Evolutionary conservation across 1,284 basidiomycete species (phyloP), one percentile per base, ranked within the genome.

Genomic region (Malassezia slooffiae): DNA sequence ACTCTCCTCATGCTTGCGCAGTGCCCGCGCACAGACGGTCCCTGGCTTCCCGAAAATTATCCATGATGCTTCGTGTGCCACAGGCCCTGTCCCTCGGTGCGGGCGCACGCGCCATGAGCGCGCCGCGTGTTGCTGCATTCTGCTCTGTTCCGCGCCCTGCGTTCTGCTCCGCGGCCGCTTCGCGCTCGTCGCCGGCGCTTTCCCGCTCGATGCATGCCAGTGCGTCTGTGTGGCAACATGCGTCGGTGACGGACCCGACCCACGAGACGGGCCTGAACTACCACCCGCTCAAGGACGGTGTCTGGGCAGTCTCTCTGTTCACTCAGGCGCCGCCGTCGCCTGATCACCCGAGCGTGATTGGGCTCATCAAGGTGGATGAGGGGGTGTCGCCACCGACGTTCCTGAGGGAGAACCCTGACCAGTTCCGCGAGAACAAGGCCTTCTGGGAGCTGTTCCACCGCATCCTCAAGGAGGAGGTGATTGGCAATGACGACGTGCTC

Each of bases 361-460:
- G 54, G 15, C 50, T 43, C 23, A 32, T 60, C 10, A 34, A 52
- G 2, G 41, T 22, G 1, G 38, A 46, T 26, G 43, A 42, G 11
- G n/a, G n/a, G n/a, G 34, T 41, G 1, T 40, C 52, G 20, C 56
- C 56, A 1, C 42, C 50, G 23, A 45, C 40, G 34, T 55, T 50
- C n/a, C 26, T 55, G 12, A 54, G 59, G 11, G 41, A 36, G 6
- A 45, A 58, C 16, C 59, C 62, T 2, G 60, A 60, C 46, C 40
- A 48, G 10, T 36, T 60, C 20, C 51, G 48, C 26, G 50, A 52
- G 36, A 65, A 68, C 41, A 36, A 41, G 2, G 47, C 42, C 1
- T 64, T 66, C 19, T 58, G 55, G 50, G 37, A 47, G 24, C 45
- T 55, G 26, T 42, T 68, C 45, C 66, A 68, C 41, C 43, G 47